Conservation (phyloP, 2,329 filamentous ascomycete species). For the Xylariaceae sp. region DNA sequence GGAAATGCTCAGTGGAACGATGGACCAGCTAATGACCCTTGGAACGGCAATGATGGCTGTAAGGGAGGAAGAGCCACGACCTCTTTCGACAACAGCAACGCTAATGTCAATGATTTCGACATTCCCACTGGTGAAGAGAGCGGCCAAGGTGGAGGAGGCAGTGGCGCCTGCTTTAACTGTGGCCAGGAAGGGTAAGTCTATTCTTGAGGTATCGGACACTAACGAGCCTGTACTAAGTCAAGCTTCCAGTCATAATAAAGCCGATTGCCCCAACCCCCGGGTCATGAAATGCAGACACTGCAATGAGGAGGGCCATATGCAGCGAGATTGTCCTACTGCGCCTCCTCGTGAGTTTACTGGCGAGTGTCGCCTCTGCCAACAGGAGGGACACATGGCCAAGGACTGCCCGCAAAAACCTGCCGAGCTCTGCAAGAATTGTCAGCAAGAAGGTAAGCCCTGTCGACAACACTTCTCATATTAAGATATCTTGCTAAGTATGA, state of each 20-base stretch:
- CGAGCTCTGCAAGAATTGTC: conserved; percentile 65
- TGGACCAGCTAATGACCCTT: neutral
- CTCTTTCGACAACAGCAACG: conserved; percentile 8
- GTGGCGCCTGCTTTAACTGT: conserved; percentile 57
- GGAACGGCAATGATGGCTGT: neutral
- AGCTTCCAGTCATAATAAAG: conserved; percentile 61
- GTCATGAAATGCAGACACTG: conserved; percentile 54
- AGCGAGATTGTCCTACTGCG: conserved; percentile 38
- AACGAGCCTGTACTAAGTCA: conserved; percentile 26
- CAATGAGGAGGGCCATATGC: conserved; percentile 55
- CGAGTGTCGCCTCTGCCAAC: conserved; percentile 56
- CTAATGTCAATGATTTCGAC: conserved; percentile 11
- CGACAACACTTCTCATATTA: neutral
- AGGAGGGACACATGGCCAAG: conserved; percentile 60
- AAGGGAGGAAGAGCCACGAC: conserved; percentile 3
- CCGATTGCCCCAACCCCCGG: conserved; percentile 63
- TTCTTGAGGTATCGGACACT: neutral
- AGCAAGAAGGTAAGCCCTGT: conserved; percentile 57
- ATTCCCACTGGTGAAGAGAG: conserved; percentile 8
- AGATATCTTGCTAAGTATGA: conserved; percentile 1
- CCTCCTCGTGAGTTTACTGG: conserved; percentile 48
- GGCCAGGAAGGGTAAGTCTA: conserved; percentile 54
- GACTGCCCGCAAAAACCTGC: conserved; percentile 68
- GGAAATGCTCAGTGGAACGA: conserved; percentile 5
- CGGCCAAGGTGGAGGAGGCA: conserved; percentile 28